Base-by-base conservation (phyloP, 306 rosid species). In the Alnus glutinosa region DNA sequence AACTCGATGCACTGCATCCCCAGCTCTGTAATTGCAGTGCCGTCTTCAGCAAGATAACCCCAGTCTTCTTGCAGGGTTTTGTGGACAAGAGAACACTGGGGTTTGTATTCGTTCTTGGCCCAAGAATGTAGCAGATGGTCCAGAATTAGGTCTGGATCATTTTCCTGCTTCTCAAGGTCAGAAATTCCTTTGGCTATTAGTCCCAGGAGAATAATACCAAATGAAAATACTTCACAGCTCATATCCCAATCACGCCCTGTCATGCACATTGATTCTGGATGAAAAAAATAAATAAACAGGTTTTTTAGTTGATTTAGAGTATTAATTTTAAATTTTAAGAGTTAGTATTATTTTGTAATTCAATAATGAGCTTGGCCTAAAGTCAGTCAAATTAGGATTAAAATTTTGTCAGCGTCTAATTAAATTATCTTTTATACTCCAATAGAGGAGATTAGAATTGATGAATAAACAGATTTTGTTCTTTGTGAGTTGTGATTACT, bases 31-130 rank as follows among this genome's bases (percentile, higher is more conserved):
- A 90, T 62, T 51, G 83, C 49, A 28, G 67, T 7, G 19, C 92
- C 91, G 77, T 92, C 97, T 81, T 84, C 77, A 15, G 12, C 48
- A 72, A 47, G 19, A 36, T 85, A 92, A 51, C 78, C 80, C 94
- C 91, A 89, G 54, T 92, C 92, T 82, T 87, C 80, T 32, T 82
- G 86, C 0, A 91, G 44, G 76, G 77, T 81, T 36, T 58, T 75
- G 18, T 88, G 88, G 59, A 84, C 97, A 28, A 92, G 91, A 32
- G 90, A 88, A 12, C 62, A 62, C 49, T 82, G 87, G 74, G 92
- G 92, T 39, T 48, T 86, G 80, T 85, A 89, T 73, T 85, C 89
- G 7, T 71, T 88, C 72, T 89, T 92, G 50, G 92, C 94, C 94
- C 97, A 89, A 85, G 75, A 75, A 9, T 88, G 86, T 7, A 89